phyloP scores from a whole-genome alignment of 192 early-diverging fungal genomes.

The Coemansia sp. region DNA sequence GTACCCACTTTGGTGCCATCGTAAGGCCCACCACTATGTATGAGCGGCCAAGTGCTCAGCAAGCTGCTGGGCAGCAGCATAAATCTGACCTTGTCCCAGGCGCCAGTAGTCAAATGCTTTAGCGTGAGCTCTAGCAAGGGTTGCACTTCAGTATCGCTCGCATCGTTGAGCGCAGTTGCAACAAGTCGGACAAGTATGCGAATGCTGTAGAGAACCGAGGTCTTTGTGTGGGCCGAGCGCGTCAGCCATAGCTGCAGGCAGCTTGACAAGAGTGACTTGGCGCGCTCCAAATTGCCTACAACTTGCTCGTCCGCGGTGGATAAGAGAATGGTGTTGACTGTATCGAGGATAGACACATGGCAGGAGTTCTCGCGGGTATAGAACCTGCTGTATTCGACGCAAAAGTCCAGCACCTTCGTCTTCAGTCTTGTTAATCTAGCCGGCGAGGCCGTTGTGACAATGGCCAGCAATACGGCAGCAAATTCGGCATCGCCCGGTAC shows the following conservation, averaged over 20 bases:
- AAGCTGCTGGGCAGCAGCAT: constrained; percentile 44
- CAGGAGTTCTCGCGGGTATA: constrained; percentile 42
- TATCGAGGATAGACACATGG: constrained; percentile 24
- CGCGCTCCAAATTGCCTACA: constrained; percentile 11
- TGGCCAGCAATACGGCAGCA: constrained; percentile 25
- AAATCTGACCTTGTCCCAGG: constrained; percentile 47
- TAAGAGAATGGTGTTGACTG: constrained; percentile 27
- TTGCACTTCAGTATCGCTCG: constrained; percentile 8
- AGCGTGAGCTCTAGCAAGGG: constrained; percentile 35
- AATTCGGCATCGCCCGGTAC: constrained; percentile 35
- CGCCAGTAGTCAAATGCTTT: constrained; percentile 33
- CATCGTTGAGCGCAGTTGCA: neutral
- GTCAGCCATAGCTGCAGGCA: constrained; percentile 43
- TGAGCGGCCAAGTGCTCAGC: constrained; percentile 34
- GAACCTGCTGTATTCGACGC: constrained; percentile 38
- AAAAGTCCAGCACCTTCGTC: constrained; percentile 35
- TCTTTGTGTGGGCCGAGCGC: constrained; percentile 31
- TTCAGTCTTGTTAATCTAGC: constrained; percentile 18
- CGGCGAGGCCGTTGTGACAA: constrained; percentile 32
- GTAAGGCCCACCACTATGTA: neutral
- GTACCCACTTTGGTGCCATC: neutral
- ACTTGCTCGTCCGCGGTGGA: constrained; percentile 24
- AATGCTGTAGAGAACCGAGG: constrained; percentile 28
- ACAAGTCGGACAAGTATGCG: constrained; percentile 39
- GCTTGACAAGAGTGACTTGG: constrained; percentile 23